Base-by-base conservation (phyloP, 2,329 filamentous ascomycete genomes). In the Diaporthe citri region DNA sequence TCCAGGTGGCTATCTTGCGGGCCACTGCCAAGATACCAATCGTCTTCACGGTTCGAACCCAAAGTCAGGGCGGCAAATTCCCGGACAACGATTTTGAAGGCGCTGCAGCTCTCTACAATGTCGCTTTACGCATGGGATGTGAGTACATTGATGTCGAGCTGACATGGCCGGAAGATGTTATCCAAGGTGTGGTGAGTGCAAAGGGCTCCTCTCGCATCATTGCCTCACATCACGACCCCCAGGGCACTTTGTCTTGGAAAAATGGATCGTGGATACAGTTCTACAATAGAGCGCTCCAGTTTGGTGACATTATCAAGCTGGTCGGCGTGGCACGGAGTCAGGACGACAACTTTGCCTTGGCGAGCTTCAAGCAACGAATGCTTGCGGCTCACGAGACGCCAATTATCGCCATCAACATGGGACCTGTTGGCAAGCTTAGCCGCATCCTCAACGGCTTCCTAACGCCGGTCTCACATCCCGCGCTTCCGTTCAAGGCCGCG, bases 351-450 rank as follows among this genome's bases (percentile, higher is more conserved):
- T 97, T 94, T 81, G 91, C 93, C 55, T 89, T 98, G 41, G 91
- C 92, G 55, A 90, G 90, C 66, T 99, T 99, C 90, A 96, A 94
- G 86, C 85, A 88, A 31, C 93, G 90, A 86, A 95, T 96, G 84
- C 87, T 91, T 51, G 87, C 89, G 34, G 90, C 94, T 1, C 93
- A 97, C 81, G 88, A 93, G 71, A 91, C 92, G n/a, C 96, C 96
- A 0, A 86, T 99, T 73, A 98, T 99, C 79, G 95, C 94, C 1
- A 93, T 99, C 82, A 99, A 99, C 84, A 98, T 99, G 96, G 96
- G 96, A 41, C 88, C 91, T 64, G 87, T 90, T 36, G 97, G 97
- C 66, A 97, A 98, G 85, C 89, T 98, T 56, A 98, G 95, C 80
- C 93, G 97, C 46, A 93, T 99, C 59, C 87, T 97, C 75, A 99